Evolutionary conservation across 1,284 basidiomycete genomes (phyloP), one percentile per base, ranked within the genome.

Genomic region (Rhodotorula sp.): DNA sequence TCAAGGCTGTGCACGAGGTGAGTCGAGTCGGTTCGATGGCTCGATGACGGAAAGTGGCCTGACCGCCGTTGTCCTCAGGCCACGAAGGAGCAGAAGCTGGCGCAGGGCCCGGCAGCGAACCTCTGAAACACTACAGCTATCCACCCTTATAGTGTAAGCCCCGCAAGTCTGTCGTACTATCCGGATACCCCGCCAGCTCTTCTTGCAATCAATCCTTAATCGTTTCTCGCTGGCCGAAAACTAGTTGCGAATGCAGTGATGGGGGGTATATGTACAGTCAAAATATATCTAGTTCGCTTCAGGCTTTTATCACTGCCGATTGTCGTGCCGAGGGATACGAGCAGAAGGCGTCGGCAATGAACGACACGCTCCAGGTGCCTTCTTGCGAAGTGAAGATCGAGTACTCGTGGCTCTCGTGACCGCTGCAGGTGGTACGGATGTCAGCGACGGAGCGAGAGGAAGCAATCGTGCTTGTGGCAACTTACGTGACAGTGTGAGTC

Each of bases 341-440:
- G 82, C 93, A 95, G 79, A 87, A 91, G 57, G 85, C 85, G 80
- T 95, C 93, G 29, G 89, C 86, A 66, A 95, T 88, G 67, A 89
- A 92, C 8, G 91, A 92, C n/a, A 98, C 90, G 20, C 89, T 91
- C 91, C 92, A 95, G 24, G 90, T 93, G 58, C 91, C 91, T 90
- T 79, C 70, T 46, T 73, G 68, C 45, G 75, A 70, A 53, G 67
- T 76, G 51, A 70, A 72, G 62, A 98, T 89, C 6, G 91, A 91
- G 80, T 95, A 96, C 77, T 88, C 87, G 26, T 87, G 84, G 14
- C 86, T 86, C 73, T 85, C 85, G 8, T 96, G 86, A 12, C 91
- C 90, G 20, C 91, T 91, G 46, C 45, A 8, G 37, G 33, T 6
- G 17, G n/a, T 1, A 20, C 22, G 58, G 15, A 15, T 4, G 59